Evolutionary conservation across 2,329 filamentous ascomycete species (phyloP), one percentile per base, ranked within the genome.

Genomic region (Ophiostoma novo-ulmi): DNA sequence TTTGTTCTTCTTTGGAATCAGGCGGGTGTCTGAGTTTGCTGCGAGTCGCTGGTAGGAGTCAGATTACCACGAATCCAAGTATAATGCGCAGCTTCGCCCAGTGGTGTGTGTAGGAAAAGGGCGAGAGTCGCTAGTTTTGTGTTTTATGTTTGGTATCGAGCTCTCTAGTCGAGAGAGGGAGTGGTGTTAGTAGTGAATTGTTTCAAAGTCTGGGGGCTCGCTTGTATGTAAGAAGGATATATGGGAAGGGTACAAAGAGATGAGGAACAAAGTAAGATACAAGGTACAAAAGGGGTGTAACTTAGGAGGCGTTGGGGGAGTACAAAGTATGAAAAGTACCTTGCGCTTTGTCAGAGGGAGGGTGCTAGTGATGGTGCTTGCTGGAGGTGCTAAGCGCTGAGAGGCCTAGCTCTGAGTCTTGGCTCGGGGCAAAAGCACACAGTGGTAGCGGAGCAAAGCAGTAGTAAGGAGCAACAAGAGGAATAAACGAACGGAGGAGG

Each of bases 21-120:
- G 58, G 26, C 11, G 58, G 26, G 22, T 11, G 52, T 26, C 7
- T 10, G 17, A 5, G 5, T 22, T 17, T 55, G n/a, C 48, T 58
- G 52, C 31, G 13, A 26, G 7, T 20, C 44, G 17, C 44, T 20
- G 44, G 5, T 17, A 20, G 8, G 44, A 17, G 41, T 20, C n/a
- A 22, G 52, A 26, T 58, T 58, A 58, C 35, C 48, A 58, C 35
- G 35, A 68, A 70, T 71, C 68, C 41, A 39, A 35, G 67, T 69
- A 35, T 41, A 65, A 70, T 71, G 55, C 26, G 39, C 65, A 26
- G 38, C 22, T 69, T 63, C 48, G 58, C 55, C 58, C n/a, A 13
- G 58, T 63, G 55, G 58, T 35, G 58, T 63, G 58, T 63, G n/a
- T 22, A 26, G 52, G 52, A 63, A 13, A 35, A 35, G 58, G 17